Conservation (phyloP, 2,329 filamentous ascomycete species). For the Penicillium capsulatum region DNA sequence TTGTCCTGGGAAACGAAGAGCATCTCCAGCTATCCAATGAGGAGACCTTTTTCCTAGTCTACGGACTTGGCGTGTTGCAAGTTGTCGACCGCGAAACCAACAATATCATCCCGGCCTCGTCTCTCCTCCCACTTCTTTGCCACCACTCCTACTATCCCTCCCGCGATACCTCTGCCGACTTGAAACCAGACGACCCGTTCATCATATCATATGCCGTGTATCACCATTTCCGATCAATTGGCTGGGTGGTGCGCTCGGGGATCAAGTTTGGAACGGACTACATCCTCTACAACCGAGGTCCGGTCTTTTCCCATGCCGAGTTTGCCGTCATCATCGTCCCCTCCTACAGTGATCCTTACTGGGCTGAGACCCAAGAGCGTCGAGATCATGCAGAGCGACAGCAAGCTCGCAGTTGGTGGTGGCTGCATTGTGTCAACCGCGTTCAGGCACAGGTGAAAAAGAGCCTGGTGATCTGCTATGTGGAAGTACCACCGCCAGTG, state of each 20-base stretch:
- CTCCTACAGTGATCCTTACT: slow-evolving; percentile 70
- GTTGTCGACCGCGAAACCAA: slow-evolving; percentile 46
- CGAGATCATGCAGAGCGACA: slow-evolving; percentile 51
- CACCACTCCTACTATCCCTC: slow-evolving; percentile 67
- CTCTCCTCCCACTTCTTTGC: slow-evolving; percentile 65
- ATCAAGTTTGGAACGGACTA: slow-evolving; percentile 95
- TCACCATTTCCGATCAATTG: slow-evolving; percentile 91
- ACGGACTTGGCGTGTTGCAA: slow-evolving; percentile 69
- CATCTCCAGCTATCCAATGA: slow-evolving; percentile 88
- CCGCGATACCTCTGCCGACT: slow-evolving; percentile 36
- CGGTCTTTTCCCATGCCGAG: slow-evolving; percentile 91
- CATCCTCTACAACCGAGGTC: slow-evolving; percentile 87
- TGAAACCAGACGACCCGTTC: slow-evolving; percentile 76
- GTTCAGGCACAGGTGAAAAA: slow-evolving; percentile 89
- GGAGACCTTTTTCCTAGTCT: slow-evolving; percentile 86
- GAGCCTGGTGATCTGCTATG: slow-evolving; percentile 82
- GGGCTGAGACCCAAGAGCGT: slow-evolving; percentile 52
- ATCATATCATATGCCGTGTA: slow-evolving; percentile 83
- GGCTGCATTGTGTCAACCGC: slow-evolving; percentile 78
- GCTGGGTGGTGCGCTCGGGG: slow-evolving; percentile 88
- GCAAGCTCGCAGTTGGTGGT: slow-evolving; percentile 46
- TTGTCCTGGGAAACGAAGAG: slow-evolving; percentile 56
- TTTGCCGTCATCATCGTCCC: slow-evolving; percentile 84
- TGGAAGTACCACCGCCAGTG: slow-evolving; percentile 74
- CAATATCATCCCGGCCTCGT: slow-evolving; percentile 48